A percentile compares a stretch with the other conserved stretches of the same genome.
Evolutionary conservation across 2,329 filamentous ascomycete species (phyloP).

Genomic region (Paraconiothyrium sp.): DNA sequence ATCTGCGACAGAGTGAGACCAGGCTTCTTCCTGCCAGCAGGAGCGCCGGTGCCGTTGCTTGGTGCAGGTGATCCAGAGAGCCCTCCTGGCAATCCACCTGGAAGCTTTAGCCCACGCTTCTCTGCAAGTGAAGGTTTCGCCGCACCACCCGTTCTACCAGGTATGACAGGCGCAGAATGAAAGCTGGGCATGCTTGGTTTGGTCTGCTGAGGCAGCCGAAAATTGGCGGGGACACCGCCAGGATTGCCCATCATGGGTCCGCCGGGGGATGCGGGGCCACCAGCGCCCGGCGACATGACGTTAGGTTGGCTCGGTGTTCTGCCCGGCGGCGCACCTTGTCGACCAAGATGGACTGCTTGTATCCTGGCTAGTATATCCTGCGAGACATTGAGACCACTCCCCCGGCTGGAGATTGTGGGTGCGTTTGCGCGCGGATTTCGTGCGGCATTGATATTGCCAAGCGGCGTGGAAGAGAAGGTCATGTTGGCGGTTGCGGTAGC

Average conservation of each 20-base stretch:
- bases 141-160: constrained; percentile 55
- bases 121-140: constrained; percentile 71
- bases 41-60: constrained; percentile 46
- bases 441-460: constrained; percentile 78
- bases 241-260: constrained; percentile 37
- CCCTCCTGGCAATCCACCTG: constrained; percentile 63
- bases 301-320: constrained; percentile 38
- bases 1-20: constrained; percentile 57
- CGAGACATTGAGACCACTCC: constrained; percentile 62
- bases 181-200: constrained; percentile 54
- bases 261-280: constrained; percentile 36
- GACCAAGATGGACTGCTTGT: constrained; percentile 73
- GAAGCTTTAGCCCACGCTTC: constrained; percentile 71
- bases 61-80: constrained; percentile 56
- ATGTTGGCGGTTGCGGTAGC: constrained; percentile 60
- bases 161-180: constrained; percentile 60
- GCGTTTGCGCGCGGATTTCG: constrained; percentile 61
- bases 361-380: constrained; percentile 75
- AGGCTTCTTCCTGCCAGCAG: constrained; percentile 53
- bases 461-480: constrained; percentile 83
- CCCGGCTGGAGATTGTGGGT: constrained; percentile 55
- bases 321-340: constrained; percentile 65
- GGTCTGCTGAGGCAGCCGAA: constrained; percentile 53
- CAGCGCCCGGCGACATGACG: constrained; percentile 35
- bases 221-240: constrained; percentile 55